Evolutionary conservation across 208 protist species (phyloP), one percentile per base, ranked within the genome.

Genomic region (Leishmania tarentolae): DNA sequence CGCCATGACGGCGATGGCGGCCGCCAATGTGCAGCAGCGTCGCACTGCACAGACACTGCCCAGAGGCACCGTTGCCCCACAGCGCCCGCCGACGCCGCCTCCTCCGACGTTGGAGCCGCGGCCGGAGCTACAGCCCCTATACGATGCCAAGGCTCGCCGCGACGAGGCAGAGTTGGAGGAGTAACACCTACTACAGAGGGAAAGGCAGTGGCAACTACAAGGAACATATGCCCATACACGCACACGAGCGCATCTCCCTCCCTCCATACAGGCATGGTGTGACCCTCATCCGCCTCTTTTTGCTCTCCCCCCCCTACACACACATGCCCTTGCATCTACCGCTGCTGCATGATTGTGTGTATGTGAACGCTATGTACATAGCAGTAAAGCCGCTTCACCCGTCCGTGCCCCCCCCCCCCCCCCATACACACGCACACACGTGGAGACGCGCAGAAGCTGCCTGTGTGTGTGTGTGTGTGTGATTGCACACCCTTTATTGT

Each of bases 21-120:
- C 86, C 15, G 75, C 87, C 35, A 69, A 72, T 24, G 76, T 85
- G 15, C n/a, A 79, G 74, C 86, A 88, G 68, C 87, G 90, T 11
- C 75, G 81, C n/a, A 15, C 69, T 11, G 77, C 47, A 42, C 84
- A 81, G 59, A 88, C 83, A 79, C 79, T 96, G 46, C 95, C 95
- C 31, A 52, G 66, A 5, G 79, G 72, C 56, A 98, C 95, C 35
- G 92, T 89, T 28, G 85, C 82, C 15, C 81, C 84, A 63, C 93
- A 96, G 85, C 89, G 95, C 0, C 92, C 95, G 31, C 93, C 95
- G 0, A 98, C 95, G 35, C 95, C 95, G 63, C 77, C 92, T n/a
- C 88, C 90, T 47, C 95, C 95, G 17, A 63, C 82, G 21, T 84
- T 92, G 35, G 87, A 94, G 85, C 90, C 92, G 21, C 79, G 95